Evolutionary conservation across 306 rosid species (phyloP), one percentile per base, ranked within the genome.

Genomic region (Geum urbanum): DNA sequence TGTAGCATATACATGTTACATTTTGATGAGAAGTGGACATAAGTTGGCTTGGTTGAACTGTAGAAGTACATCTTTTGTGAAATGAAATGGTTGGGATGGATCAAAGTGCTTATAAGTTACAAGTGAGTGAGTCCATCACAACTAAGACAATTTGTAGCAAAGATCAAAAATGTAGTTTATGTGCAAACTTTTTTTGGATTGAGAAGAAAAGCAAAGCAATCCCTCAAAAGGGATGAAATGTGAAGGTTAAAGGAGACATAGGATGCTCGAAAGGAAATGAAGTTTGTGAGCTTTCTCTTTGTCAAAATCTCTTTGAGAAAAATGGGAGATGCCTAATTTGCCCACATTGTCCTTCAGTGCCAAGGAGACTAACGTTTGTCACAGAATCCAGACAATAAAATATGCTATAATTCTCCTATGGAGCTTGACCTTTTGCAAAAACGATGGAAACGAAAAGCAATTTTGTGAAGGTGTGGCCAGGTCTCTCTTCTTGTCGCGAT

Each of bases 201-300:
- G 19, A 12, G 66, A n/a, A 65, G 56, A 74, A 57, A 58, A 46
- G 59, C 24, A 41, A 67, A 67, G 48, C n/a, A 81, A 80, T 66
- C 66, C 95, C 92, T 91, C 85, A 84, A 95, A 95, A 95, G 99
- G 80, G 83, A 80, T 87, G 99, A 94, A 90, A 88, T 92, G 74
- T 74, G 65, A 74, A 73, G 55, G 62, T 74, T 73, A 87, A 90
- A 86, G 87, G 85, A 50, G 84, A 71, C 99, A 86, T 87, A 81
- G 96, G 99, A 91, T 91, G 78, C 99, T 86, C 76, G 81, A 87
- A 85, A 87, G 82, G 71, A 82, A 70, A 73, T 69, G 87, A 80
- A 86, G 81, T 78, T 86, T 85, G 90, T 82, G 92, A 89, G 92
- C 77, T 84, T 84, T 83, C 90, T 73, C 86, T 77, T 88, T 88